Evolutionary conservation across 2,329 filamentous ascomycete species (phyloP).

Genomic region (Fusarium sp.): DNA sequence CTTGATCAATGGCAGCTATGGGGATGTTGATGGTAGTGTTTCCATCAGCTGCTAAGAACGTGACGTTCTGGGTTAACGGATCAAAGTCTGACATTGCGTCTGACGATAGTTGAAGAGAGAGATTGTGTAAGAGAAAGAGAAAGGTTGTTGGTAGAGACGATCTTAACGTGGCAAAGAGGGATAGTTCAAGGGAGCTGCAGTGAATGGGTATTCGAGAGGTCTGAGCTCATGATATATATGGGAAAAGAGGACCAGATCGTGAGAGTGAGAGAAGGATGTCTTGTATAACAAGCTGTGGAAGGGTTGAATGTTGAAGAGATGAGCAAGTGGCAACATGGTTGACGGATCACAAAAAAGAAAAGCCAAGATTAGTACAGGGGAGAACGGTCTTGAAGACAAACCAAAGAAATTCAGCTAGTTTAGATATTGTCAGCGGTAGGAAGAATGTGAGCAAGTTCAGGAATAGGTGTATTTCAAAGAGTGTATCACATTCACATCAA

Average conservation of each 20-base stretch:
- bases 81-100: conserved; percentile 48
- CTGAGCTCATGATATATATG: conserved; percentile 17
- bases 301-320: conserved; percentile 4
- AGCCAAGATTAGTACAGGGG: conserved; percentile 8
- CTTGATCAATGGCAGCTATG: conserved; percentile 48
- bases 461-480: conserved; percentile 28
- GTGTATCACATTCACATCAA: conserved; percentile 36
- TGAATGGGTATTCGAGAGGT: conserved; percentile 14
- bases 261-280: neutral
- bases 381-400: conserved; percentile 21
- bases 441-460: conserved; percentile 35
- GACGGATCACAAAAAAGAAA: conserved; percentile 26
- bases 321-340: conserved; percentile 31
- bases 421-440: conserved; percentile 35
- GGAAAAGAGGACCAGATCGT: neutral
- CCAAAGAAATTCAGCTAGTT: conserved; percentile 20
- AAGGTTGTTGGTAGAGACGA: neutral
- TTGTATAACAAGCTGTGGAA: conserved; percentile 14
- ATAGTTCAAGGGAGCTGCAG: neutral
- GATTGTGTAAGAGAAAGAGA: neutral
- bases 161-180: conserved; percentile 3
- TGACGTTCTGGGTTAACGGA: conserved; percentile 51
- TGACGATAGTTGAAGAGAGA: neutral
- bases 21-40: conserved; percentile 47
- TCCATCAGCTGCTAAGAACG: conserved; percentile 50